Conservation (phyloP, 1,284 basidiomycete species). For the Ceratobasidium sp. region DNA sequence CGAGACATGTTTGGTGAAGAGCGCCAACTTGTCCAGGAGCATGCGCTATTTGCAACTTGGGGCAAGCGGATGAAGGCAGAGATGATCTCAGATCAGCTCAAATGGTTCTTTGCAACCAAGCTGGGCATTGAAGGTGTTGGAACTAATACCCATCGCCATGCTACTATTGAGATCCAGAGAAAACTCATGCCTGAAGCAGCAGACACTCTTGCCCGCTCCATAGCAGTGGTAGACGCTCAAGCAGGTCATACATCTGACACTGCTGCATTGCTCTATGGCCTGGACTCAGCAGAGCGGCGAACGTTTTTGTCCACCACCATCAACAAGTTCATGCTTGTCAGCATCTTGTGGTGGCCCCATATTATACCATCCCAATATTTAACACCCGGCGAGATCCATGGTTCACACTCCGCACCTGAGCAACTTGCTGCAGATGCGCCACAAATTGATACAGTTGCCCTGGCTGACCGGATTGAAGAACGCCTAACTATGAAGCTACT, state of each 20-base stretch:
- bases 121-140: neutral
- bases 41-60: neutral
- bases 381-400: no score
- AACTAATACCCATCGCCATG: neutral
- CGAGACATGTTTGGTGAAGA: neutral
- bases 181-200: constrained; percentile 6
- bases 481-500: no score
- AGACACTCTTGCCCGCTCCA: neutral
- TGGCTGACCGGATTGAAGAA: no score
- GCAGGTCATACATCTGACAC: constrained; percentile 5
- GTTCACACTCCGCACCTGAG: neutral
- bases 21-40: constrained; percentile 8
- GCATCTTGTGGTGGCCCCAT: constrained; percentile 1
- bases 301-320: neutral
- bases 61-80: neutral
- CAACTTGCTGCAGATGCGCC: no score
- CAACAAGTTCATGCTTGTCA: constrained; percentile 9
- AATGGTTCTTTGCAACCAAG: neutral
- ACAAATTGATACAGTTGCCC: no score
- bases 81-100: neutral
- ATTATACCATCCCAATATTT: neutral
- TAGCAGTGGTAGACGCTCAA: constrained; percentile 11
- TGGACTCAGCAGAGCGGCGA: neutral
- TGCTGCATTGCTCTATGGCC: neutral
- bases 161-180: neutral